Evolutionary conservation across 2,329 filamentous ascomycete species (phyloP), one percentile per base, ranked within the genome.

Genomic region (Clarireedia hainanense): DNA sequence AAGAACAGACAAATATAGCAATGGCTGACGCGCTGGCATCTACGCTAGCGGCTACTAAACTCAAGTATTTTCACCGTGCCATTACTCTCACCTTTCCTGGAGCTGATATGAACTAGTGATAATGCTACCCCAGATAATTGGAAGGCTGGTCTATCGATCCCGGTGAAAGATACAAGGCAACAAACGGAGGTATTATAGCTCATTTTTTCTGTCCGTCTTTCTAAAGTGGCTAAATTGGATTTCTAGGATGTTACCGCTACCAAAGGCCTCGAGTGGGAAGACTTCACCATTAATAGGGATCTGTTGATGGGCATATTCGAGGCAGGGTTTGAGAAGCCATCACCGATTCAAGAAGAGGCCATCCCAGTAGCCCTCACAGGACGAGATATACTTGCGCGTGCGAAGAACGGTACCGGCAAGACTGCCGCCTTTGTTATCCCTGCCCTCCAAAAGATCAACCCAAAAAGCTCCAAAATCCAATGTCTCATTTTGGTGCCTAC

Each of bases 281-380:
- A 97, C 64, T 96, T 99, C 71, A 88, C 88, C 63, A 86, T 99
- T 66, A 96, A 95, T 77, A 83, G 94, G 70, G 89, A 96, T 70
- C 77, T 99, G 59, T 83, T 99, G 76, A 99, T 97, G 92, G 94
- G 94, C 60, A 97, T 99, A 64, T 99, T 97, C 73, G 94, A 99
- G 76, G 94, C 94, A 64, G 94, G 94, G 61, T 99, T 96, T 73
- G 94, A 99, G 73, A 96, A 95, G 75, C 94, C 94, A 15, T 99
- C 94, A 56, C 94, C 94, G 10, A 99, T 99, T 67, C 94, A 99
- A 83, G 94, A 99, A 85, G 94, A 97, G 76, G 91, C 94, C 55
- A 96, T 99, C 68, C 94, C 94, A 48, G 92, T 99, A 63, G 94
- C 94, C 50, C 80, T 99, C 56, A 95, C 92, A 48, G 94, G 94